Conservation (phyloP, 2,329 filamentous ascomycete species). For the Alternaria brassicae region DNA sequence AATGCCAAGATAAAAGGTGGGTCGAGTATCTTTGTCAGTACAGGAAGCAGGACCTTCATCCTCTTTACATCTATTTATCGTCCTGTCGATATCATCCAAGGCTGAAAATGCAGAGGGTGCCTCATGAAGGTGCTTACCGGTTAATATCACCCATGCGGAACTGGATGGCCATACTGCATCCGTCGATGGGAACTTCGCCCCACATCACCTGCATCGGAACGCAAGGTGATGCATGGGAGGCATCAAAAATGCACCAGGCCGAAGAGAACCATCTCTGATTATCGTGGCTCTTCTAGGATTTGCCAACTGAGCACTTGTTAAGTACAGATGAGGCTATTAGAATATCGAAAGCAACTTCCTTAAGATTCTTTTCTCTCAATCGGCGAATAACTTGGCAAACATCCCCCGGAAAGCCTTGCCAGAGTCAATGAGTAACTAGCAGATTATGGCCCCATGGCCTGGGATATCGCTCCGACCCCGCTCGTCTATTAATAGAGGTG, state of each 20-base stretch:
- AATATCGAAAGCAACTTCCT: no score
- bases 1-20: background rate
- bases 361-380: no score
- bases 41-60: background rate
- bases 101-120: background rate
- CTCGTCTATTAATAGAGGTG: background rate
- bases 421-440: background rate
- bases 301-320: no score
- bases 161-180: background rate
- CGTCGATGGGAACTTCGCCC: background rate
- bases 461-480: background rate
- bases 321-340: no score
- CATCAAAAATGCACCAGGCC: background rate
- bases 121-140: background rate
- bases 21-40: background rate
- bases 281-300: no score
- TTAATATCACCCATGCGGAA: background rate
- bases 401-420: background rate
- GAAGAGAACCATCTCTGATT: no score
- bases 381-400: background rate
- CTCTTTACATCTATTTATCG: background rate
- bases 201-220: background rate
- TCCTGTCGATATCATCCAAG: background rate
- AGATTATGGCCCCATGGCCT: background rate
- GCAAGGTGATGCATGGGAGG: no score